Conservation (phyloP, 352 stramenopile genomes). For the Pythium rishiriense region DNA sequence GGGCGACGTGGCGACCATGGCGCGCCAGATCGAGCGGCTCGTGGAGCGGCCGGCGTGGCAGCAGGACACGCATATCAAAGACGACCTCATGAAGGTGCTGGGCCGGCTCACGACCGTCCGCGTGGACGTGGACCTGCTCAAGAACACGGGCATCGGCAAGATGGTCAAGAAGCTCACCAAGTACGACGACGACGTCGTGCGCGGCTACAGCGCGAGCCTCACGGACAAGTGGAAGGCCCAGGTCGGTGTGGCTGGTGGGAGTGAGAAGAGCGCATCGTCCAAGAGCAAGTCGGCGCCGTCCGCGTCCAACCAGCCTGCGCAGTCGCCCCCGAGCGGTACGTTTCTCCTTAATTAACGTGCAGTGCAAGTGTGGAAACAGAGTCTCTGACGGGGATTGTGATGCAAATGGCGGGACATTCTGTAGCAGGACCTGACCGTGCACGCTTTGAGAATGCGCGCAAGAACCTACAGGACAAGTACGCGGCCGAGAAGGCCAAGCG, state of each 20-base stretch:
- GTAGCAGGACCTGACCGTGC: conserved; percentile 37
- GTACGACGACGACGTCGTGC: conserved; percentile 78
- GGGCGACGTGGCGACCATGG: conserved; percentile 64
- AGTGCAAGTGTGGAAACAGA: too few species aligned
- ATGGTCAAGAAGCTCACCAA: conserved; percentile 87
- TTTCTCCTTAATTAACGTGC: too few species aligned
- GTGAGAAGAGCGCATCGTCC: too few species aligned
- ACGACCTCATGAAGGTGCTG: conserved; percentile 68
- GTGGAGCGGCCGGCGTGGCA: conserved; percentile 68
- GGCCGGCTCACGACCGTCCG: conserved; percentile 73
- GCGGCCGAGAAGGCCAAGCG: conserved; percentile 67
- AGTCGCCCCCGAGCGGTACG: conserved; percentile 7
- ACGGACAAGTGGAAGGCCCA: conserved; percentile 83
- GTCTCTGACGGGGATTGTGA: neutral
- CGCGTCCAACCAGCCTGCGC: too few species aligned
- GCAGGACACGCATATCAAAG: conserved; percentile 51
- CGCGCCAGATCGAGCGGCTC: conserved; percentile 66
- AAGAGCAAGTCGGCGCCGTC: too few species aligned
- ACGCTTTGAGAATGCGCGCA: conserved; percentile 66
- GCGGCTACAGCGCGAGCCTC: conserved; percentile 77
- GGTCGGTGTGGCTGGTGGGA: conserved; percentile 45
- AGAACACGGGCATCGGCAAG: conserved; percentile 76
- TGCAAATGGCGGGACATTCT: too few species aligned
- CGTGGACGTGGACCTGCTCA: conserved; percentile 75
- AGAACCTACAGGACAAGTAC: conserved; percentile 77